Percentiles rank a stretch among this genome's conserved stretches.
Conservation (phyloP, 331 rosid genomes). For the Prunus yedoensis region DNA sequence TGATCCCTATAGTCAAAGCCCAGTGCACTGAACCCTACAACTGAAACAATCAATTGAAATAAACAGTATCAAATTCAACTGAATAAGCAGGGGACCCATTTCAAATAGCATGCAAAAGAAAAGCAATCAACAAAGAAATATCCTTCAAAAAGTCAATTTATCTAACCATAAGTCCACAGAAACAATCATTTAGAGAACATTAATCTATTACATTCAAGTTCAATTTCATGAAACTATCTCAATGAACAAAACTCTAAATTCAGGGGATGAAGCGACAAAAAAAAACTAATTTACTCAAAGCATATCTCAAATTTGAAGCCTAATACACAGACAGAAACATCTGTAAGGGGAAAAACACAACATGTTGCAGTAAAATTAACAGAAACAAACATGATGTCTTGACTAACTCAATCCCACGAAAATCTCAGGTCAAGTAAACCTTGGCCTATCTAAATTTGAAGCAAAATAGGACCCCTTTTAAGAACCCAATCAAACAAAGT, state of each 20-base stretch:
- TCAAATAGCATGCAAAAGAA: not conserved
- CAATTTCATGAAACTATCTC: not conserved
- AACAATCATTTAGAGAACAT: not conserved
- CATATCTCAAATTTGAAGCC: not conserved
- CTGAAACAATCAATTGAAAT: constrained; percentile 36
- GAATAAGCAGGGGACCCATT: not conserved
- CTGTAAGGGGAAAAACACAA: not conserved
- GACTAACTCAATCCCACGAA: not conserved
- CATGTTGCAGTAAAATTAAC: not conserved
- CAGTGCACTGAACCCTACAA: constrained; percentile 30
- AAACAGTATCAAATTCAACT: constrained; percentile 17
- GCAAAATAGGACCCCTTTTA: not conserved
- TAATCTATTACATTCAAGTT: not conserved
- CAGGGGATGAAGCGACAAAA: not conserved
- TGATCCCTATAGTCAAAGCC: constrained; percentile 49
- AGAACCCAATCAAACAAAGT: not conserved
- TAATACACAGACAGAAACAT: constrained; percentile 2
- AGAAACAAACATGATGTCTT: not conserved
- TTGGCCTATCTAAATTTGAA: not conserved
- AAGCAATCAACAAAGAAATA: constrained; percentile 6
- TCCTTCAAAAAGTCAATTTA: not conserved
- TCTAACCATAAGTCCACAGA: not conserved
- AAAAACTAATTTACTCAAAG: too few relatives aligned
- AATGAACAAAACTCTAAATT: not conserved
- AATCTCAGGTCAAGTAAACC: not conserved